Conservation (phyloP, 306 rosid genomes). For the Cucumis cinereus region DNA sequence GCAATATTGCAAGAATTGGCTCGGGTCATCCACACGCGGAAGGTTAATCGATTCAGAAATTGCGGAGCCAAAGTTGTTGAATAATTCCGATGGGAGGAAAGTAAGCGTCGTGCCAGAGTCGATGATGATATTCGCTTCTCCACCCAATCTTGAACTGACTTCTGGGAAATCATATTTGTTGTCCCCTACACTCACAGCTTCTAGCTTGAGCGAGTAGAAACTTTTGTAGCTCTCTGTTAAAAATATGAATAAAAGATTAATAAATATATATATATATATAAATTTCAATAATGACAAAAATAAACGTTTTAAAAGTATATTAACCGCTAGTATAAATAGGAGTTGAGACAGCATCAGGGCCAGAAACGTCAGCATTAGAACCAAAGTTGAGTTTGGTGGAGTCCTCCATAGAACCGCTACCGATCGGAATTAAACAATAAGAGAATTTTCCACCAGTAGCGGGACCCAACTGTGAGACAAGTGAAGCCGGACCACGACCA, state of each 20-base stretch:
- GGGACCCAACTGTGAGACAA: constrained; percentile 21
- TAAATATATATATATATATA: no score
- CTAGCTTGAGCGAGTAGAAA: constrained; percentile 16
- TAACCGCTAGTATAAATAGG: not conserved
- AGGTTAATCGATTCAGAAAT: not conserved
- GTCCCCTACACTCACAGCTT: constrained; percentile 19
- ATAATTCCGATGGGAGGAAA: not conserved
- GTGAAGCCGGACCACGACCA: constrained; percentile 22
- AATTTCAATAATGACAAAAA: no score
- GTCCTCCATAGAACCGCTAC: no score
- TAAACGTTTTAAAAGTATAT: not conserved
- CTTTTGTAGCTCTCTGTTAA: not conserved
- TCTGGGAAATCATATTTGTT: not conserved
- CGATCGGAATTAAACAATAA: constrained; percentile 28
- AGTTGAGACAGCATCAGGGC: constrained; percentile 13
- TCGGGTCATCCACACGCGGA: not conserved
- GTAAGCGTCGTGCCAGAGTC: constrained; percentile 34
- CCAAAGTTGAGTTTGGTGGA: constrained; percentile 21
- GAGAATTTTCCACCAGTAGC: constrained; percentile 31
- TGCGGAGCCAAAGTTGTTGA: not conserved
- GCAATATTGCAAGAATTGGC: constrained; percentile 1
- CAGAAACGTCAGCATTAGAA: constrained; percentile 12
- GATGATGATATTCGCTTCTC: constrained; percentile 14
- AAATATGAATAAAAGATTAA: not conserved
- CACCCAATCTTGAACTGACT: not conserved